Conservation (phyloP, 352 stramenopile species). For the Phytophthora lateralis region DNA sequence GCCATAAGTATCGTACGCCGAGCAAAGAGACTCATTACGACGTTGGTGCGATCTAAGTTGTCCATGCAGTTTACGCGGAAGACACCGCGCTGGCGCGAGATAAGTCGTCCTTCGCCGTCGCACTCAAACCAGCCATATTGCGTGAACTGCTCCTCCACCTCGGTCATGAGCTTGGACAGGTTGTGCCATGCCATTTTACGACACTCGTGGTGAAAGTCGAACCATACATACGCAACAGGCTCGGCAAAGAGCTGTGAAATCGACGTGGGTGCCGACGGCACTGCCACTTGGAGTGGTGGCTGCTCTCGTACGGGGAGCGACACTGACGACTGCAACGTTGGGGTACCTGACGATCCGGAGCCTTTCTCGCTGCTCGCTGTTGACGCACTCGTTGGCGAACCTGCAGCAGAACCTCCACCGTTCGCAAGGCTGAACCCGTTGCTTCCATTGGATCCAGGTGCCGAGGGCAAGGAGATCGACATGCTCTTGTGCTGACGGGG, state of each 20-base stretch:
- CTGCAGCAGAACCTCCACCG: constrained; percentile 26
- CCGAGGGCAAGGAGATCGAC: constrained; percentile 23
- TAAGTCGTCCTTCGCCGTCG: constrained; percentile 49
- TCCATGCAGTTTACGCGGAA: constrained; percentile 99
- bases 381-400: constrained; percentile 40
- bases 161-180: constrained; percentile 87
- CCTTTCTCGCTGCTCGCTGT: constrained; percentile 36
- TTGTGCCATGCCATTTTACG: constrained; percentile 94
- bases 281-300: constrained; percentile 21
- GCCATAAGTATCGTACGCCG: constrained; percentile 81
- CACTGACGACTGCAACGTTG: constrained; percentile 24
- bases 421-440: constrained; percentile 22
- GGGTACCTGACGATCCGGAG: constrained; percentile 12
- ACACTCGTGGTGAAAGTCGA: constrained; percentile 98
- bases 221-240: constrained; percentile 89
- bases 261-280: constrained; percentile 48
- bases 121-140: constrained; percentile 63
- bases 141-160: constrained; percentile 86
- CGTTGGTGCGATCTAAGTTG: constrained; percentile 95
- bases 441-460: constrained; percentile 21
- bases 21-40: constrained; percentile 87
- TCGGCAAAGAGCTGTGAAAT: constrained; percentile 73
- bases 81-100: constrained; percentile 87
- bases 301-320: constrained; percentile 31
- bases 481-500: constrained; percentile 47